Conservation (phyloP, 148 eudicot genomes). For the Polygonum aviculare region DNA sequence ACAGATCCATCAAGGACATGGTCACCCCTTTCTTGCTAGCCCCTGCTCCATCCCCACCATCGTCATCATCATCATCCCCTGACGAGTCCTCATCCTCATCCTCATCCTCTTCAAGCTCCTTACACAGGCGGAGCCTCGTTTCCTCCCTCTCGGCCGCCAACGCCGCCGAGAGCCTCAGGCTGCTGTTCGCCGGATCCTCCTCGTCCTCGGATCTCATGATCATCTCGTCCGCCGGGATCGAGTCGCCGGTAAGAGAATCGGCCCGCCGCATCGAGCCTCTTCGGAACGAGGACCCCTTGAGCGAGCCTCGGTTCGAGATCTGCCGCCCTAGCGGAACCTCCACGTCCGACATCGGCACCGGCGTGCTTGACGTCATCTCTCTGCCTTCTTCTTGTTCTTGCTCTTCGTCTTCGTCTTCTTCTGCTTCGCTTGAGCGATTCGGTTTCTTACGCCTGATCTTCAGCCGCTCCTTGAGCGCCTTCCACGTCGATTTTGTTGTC, state of each 20-base stretch:
- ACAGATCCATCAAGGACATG: conserved; percentile 77
- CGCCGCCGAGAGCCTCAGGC: conserved; percentile 40
- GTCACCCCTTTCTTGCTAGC: conserved; percentile 11
- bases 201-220: conserved; percentile 8
- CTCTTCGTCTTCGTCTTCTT: too few relatives aligned
- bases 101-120: conserved; percentile 18
- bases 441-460: conserved; percentile 17
- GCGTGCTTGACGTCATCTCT: neutral
- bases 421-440: neutral
- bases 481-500: conserved; percentile 3
- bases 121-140: conserved; percentile 28
- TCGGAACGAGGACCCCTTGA: conserved; percentile 20
- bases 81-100: neutral
- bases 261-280: conserved; percentile 10
- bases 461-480: conserved; percentile 22
- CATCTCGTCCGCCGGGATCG: conserved; percentile 20
- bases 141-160: conserved; percentile 38
- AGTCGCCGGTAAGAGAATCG: conserved; percentile 12
- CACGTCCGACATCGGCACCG: conserved; percentile 10
- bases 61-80: neutral
- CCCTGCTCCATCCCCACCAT: conserved; percentile 8
- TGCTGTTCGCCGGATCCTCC: conserved; percentile 22
- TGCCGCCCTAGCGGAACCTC: neutral
- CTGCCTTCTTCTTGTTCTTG: neutral
- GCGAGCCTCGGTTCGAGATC: conserved; percentile 16